Evolutionary conservation across 2,329 filamentous ascomycete species (phyloP).

Genomic region (Penicillium sclerotiorum): DNA sequence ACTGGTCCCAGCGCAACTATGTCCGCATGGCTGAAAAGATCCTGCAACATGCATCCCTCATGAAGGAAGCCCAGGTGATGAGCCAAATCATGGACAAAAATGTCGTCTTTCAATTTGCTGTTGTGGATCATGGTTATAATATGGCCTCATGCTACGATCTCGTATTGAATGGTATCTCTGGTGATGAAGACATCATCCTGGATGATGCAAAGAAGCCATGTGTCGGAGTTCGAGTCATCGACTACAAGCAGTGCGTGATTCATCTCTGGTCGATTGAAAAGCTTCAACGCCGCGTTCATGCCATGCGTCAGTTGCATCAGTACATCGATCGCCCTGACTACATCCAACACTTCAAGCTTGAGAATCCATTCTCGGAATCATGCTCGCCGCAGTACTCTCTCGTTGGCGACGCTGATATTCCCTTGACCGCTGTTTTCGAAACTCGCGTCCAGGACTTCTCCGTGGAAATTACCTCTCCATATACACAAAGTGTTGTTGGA

Average conservation of each 20-base stretch:
- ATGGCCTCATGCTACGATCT: slow-evolving; percentile 95
- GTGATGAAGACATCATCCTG: slow-evolving; percentile 81
- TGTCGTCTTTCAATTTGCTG: slow-evolving; percentile 91
- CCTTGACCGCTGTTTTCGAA: slow-evolving; percentile 89
- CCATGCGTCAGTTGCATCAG: slow-evolving; percentile 96
- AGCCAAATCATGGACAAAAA: slow-evolving; percentile 93
- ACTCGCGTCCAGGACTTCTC: slow-evolving; percentile 92
- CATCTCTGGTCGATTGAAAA: slow-evolving; percentile 96
- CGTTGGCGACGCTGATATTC: slow-evolving; percentile 89
- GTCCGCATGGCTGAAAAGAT: slow-evolving; percentile 93
- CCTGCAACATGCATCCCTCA: slow-evolving; percentile 78
- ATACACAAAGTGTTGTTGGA: slow-evolving; percentile 86
- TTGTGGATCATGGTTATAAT: slow-evolving; percentile 84
- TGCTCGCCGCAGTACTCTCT: slow-evolving; percentile 92
- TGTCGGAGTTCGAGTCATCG: slow-evolving; percentile 84
- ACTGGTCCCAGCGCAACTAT: slow-evolving; percentile 84
- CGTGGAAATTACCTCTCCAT: slow-evolving; percentile 87
- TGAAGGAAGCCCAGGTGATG: slow-evolving; percentile 98
- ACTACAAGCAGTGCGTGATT: slow-evolving; percentile 83
- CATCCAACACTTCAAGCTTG: slow-evolving; percentile 85
- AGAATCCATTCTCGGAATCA: slow-evolving; percentile 88
- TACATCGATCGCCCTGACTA: slow-evolving; percentile 96
- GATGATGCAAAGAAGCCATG: slow-evolving; percentile 85
- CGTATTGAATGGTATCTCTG: slow-evolving; percentile 84
- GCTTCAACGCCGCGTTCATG: slow-evolving; percentile 78